Base-by-base conservation (phyloP, 352 stramenopile species). In the Globisporangium spinosum region DNA sequence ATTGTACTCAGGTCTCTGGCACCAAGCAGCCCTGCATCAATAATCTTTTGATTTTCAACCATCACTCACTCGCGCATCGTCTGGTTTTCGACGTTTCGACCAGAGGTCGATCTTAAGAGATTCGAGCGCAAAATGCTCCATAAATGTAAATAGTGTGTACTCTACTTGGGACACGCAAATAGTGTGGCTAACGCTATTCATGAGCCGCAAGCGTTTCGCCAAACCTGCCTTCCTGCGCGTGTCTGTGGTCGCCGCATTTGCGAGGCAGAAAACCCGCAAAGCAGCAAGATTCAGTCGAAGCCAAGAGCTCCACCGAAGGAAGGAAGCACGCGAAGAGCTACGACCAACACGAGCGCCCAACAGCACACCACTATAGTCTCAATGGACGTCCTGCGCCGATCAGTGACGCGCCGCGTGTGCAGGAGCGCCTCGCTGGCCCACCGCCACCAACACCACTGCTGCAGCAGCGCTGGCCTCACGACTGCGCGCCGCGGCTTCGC, bases 321-420 rank as follows among this genome's bases (percentile, higher is more conserved):
- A 22, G 40, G 15, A 49, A 49, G 40, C 15, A 8, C 3, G 40
- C 40, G 4, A 51, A 51, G 43, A n/a, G 17, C 15, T 22, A 51
- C 43, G 32, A 45, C 20, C n/a, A 55, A 9, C 45, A 13, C 45
- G 1, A 54, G 20, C 40, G 12, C 12, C 40, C 3, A 20, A 6
- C 17, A 54, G 8, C 17, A 54, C 47, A 13, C n/a, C 1, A 2
- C 38, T 20, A 13, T 45, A 45, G 38, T 45, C 38, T 45, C 38
- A 20, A 62, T 62, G 56, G 32, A 62, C 32, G 32, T n/a, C 32
- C 56, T 62, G 9, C 56, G 56, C 32, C 56, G 56, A 34, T 49
- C 29, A 35, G 20, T 32, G 29, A 15, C 10, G 17, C 56, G n/a
- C 56, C 12, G 12, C 17, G 7, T 22, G 7, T 23, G 27, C 55